Conservation (phyloP, 306 rosid genomes). For the Cucurbita ficifolia region DNA sequence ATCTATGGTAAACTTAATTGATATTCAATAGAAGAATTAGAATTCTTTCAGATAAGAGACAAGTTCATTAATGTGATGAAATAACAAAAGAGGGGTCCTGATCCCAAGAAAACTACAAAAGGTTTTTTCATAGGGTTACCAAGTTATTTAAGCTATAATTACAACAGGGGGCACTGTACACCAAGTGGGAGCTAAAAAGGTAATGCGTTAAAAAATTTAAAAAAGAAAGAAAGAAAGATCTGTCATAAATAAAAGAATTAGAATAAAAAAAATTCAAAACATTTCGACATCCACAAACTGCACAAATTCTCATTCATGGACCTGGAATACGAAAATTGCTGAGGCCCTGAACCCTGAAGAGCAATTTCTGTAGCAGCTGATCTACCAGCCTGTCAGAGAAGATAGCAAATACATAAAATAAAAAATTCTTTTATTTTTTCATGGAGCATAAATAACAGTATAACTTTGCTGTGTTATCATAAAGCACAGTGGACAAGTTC, state of each 20-base stretch:
- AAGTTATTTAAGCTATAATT: too few relatives aligned
- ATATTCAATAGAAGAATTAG: background rate
- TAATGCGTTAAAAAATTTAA: too few relatives aligned
- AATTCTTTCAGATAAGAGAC: background rate
- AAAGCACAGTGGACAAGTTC: background rate
- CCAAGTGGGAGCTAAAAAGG: too few relatives aligned
- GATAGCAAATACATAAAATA: constrained; percentile 6
- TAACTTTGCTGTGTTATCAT: background rate
- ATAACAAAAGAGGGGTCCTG: too few relatives aligned
- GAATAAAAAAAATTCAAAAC: background rate
- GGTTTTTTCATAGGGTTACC: too few relatives aligned
- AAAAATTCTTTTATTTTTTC: constrained; percentile 4
- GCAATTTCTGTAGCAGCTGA: constrained; percentile 25
- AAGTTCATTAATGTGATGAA: too few relatives aligned
- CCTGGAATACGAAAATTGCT: constrained; percentile 35
- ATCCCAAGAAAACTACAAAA: too few relatives aligned
- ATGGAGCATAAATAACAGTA: background rate
- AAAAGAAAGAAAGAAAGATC: too few relatives aligned
- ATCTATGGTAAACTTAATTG: background rate
- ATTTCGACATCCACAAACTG: constrained; percentile 34
- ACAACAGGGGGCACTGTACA: too few relatives aligned
- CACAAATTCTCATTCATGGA: constrained; percentile 36
- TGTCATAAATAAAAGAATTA: too few relatives aligned
- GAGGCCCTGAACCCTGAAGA: constrained; percentile 39
- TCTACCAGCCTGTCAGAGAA: constrained; percentile 37